Percentiles rank a stretch among this genome's conserved stretches.
Evolutionary conservation across 2,329 filamentous ascomycete species (phyloP).

Genomic region (Leptographium radiaticola): DNA sequence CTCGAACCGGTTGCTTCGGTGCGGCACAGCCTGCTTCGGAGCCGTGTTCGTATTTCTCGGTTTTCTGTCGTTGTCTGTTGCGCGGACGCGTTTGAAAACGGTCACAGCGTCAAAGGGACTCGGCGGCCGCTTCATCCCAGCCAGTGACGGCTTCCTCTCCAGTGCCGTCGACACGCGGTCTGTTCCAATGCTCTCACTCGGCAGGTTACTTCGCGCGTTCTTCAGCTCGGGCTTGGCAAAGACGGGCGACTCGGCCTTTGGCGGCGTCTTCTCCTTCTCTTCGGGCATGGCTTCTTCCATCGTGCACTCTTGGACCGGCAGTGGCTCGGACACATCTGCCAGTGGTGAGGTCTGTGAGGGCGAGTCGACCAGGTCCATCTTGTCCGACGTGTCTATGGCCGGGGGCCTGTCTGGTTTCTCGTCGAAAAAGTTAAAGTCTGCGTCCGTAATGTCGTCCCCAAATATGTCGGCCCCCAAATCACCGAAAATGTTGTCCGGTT

Average conservation of each 20-base stretch:
- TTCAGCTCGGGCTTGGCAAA: slow-evolving; percentile 49
- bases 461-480: slow-evolving; percentile 59
- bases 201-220: slow-evolving; percentile 41
- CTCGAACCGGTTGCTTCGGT: slow-evolving; percentile 37
- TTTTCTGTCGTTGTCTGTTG: slow-evolving; percentile 12
- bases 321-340: background rate
- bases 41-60: background rate
- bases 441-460: slow-evolving; percentile 67
- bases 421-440: slow-evolving; percentile 76
- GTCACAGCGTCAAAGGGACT: slow-evolving; percentile 46
- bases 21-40: slow-evolving; percentile 3
- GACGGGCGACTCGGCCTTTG: slow-evolving; percentile 16
- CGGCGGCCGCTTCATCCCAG: slow-evolving; percentile 32
- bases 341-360: background rate
- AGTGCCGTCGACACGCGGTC: background rate
- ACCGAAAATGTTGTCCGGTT: slow-evolving; percentile 48
- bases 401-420: slow-evolving; percentile 35
- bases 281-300: background rate
- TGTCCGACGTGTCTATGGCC: slow-evolving; percentile 15
- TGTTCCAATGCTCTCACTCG: slow-evolving; percentile 19
- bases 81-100: slow-evolving; percentile 44
- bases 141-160: background rate
- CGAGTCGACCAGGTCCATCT: slow-evolving; percentile 3
- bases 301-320: background rate
- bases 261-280: background rate